phyloP scores from a whole-genome alignment of 2,329 filamentous ascomycete species.

The Sodiomyces alkalinus region DNA sequence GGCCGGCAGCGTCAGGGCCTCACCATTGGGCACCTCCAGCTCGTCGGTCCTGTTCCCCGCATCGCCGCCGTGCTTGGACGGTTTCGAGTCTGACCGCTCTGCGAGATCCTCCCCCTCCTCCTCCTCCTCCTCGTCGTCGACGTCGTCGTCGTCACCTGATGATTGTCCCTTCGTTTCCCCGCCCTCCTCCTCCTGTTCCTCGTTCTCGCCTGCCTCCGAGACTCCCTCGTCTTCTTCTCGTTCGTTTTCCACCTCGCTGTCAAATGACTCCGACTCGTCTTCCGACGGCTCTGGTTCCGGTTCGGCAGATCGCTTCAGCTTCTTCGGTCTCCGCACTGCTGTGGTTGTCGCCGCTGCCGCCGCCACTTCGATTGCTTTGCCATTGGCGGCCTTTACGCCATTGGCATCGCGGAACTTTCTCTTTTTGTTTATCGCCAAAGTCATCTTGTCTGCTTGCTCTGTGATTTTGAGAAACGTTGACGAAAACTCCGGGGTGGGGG shows the following conservation, averaged over 20 bases:
- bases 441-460: slow-evolving; percentile 7
- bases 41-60: too few species aligned
- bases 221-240: slow-evolving; percentile 16
- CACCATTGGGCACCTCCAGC: slow-evolving; percentile 19
- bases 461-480: slow-evolving; percentile 1
- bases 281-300: slow-evolving; percentile 12
- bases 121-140: slow-evolving; percentile 13
- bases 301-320: slow-evolving; percentile 21
- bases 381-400: slow-evolving; percentile 15
- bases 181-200: too few species aligned
- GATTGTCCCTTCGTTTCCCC: too few species aligned
- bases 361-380: slow-evolving; percentile 18
- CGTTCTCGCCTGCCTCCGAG: slow-evolving; percentile 10
- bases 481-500: slow-evolving; percentile 3
- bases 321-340: slow-evolving; percentile 24
- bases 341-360: slow-evolving; percentile 12
- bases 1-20: slow-evolving; percentile 31
- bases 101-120: slow-evolving; percentile 11
- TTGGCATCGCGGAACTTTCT: slow-evolving; percentile 21
- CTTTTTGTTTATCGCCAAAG: slow-evolving; percentile 31
- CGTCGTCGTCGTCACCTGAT: slow-evolving; percentile 9
- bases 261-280: slow-evolving; percentile 11
- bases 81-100: slow-evolving; percentile 10
- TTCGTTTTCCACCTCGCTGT: slow-evolving; percentile 13
- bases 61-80: slow-evolving; percentile 15